Evolutionary conservation across 768 basidiomycete genomes (phyloP).

Genomic region (Russula ochroleuca): DNA sequence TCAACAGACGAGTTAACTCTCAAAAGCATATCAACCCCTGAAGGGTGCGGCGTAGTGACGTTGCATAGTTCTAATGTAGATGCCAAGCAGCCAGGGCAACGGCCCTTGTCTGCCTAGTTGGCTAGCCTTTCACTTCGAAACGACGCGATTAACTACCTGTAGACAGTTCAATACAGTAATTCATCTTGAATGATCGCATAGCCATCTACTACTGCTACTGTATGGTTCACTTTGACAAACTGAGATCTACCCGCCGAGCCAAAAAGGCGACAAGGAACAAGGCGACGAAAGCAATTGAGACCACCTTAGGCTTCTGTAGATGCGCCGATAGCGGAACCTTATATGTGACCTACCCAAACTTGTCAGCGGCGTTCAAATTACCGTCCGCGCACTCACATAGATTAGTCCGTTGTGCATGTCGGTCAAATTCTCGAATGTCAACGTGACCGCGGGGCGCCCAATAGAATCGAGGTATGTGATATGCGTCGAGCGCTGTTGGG

Average conservation of each 20-base stretch:
- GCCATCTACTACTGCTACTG: not conserved
- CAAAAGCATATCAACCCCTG: slow-evolving; percentile 35
- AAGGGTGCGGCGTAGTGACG: slow-evolving; percentile 41
- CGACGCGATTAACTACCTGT: slow-evolving; percentile 27
- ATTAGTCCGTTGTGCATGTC: slow-evolving; percentile 75
- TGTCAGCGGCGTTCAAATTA: slow-evolving; percentile 1
- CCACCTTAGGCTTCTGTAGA: slow-evolving; percentile 79
- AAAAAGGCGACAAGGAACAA: slow-evolving; percentile 53
- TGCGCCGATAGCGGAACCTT: slow-evolving; percentile 75
- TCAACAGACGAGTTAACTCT: not conserved
- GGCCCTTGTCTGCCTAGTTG: slow-evolving; percentile 19
- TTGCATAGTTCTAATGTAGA: slow-evolving; percentile 41
- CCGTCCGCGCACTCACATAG: slow-evolving; percentile 55
- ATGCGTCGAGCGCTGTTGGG: slow-evolving; percentile 59
- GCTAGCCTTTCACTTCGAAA: not conserved
- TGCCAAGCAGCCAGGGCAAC: slow-evolving; percentile 24
- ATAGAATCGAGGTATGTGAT: slow-evolving; percentile 88
- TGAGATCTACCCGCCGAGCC: slow-evolving; percentile 50
- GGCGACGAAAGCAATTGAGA: slow-evolving; percentile 63
- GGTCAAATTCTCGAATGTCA: slow-evolving; percentile 71
- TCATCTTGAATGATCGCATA: slow-evolving; percentile 33
- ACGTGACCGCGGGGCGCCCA: slow-evolving; percentile 75
- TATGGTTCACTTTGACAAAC: slow-evolving; percentile 34
- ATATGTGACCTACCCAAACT: slow-evolving; percentile 71
- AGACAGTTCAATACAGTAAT: not conserved